These are phyloP conservation scores for Acorus gramineus DNA, from an alignment of 106 monocot genomes.

Conservation along the genomic window DNA sequence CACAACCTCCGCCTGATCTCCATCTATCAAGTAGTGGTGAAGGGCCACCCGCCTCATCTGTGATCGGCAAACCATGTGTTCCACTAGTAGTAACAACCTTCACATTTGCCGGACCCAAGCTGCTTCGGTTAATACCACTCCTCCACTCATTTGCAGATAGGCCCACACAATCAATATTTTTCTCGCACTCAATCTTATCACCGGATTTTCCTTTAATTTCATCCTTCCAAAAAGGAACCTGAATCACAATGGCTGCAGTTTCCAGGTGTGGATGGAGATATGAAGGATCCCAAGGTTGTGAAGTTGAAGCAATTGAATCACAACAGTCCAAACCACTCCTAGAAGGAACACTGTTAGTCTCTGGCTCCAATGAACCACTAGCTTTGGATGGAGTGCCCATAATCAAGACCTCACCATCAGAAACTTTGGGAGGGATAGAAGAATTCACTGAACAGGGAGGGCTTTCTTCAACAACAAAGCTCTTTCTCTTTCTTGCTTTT, in stretches of 20 bases:
- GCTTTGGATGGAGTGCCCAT: constrained; percentile 3
- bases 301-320: constrained; percentile 30
- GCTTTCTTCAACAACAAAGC: constrained; percentile 22
- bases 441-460: constrained; percentile 15
- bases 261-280: constrained; percentile 56
- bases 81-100: constrained; percentile 59
- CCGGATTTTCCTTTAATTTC: constrained; percentile 19
- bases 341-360: constrained; percentile 3
- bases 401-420: constrained; percentile 4
- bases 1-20: constrained; percentile 80
- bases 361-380: constrained; percentile 13
- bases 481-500: constrained; percentile 16
- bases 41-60: constrained; percentile 43
- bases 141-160: constrained; percentile 4
- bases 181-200: constrained; percentile 4
- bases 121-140: not conserved
- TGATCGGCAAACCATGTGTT: constrained; percentile 52
- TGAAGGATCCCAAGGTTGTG: constrained; percentile 32
- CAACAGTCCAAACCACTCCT: constrained; percentile 15
- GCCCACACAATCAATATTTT: constrained; percentile 1
- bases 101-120: constrained; percentile 14
- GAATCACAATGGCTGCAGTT: constrained; percentile 48
- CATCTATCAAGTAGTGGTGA: constrained; percentile 76
- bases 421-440: constrained; percentile 14
- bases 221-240: constrained; percentile 44